Percentiles rank a stretch among this genome's conserved stretches.
phyloP scores from a whole-genome alignment of 768 basidiomycete genomes.

The Suillus plorans region DNA sequence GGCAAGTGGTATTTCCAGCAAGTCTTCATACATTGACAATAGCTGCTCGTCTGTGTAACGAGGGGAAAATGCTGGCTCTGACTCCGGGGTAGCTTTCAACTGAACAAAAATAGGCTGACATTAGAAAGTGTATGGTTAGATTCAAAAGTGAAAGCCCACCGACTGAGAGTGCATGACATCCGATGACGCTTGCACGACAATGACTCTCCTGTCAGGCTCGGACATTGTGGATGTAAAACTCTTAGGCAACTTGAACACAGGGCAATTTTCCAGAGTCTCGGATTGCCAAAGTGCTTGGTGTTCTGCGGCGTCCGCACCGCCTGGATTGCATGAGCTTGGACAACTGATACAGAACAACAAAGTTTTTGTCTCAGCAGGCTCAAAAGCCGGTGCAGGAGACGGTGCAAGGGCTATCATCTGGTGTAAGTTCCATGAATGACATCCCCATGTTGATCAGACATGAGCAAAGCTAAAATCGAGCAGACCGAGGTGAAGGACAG shows the following conservation, averaged over 20 bases:
- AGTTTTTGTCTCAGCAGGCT: neutral
- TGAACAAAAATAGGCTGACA: neutral
- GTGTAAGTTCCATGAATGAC: conserved; percentile 18
- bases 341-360: neutral
- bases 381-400: conserved; percentile 2
- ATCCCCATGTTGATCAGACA: conserved; percentile 7
- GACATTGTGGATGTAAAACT: neutral
- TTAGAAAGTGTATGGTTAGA: neutral
- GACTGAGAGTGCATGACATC: neutral
- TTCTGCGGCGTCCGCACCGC: neutral
- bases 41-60: conserved; percentile 38
- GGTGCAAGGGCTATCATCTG: conserved; percentile 16
- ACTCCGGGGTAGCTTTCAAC: neutral
- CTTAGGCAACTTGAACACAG: neutral
- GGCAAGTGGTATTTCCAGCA: conserved; percentile 30
- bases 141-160: neutral
- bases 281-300: neutral
- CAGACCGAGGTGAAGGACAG: no score
- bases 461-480: conserved; percentile 8
- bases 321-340: conserved; percentile 3
- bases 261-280: neutral
- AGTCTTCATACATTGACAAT: conserved; percentile 39
- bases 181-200: neutral
- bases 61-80: neutral
- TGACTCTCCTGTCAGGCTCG: neutral